phyloP scores from a whole-genome alignment of 2,329 filamentous ascomycete genomes.

The Daldinia eschscholtzii region DNA sequence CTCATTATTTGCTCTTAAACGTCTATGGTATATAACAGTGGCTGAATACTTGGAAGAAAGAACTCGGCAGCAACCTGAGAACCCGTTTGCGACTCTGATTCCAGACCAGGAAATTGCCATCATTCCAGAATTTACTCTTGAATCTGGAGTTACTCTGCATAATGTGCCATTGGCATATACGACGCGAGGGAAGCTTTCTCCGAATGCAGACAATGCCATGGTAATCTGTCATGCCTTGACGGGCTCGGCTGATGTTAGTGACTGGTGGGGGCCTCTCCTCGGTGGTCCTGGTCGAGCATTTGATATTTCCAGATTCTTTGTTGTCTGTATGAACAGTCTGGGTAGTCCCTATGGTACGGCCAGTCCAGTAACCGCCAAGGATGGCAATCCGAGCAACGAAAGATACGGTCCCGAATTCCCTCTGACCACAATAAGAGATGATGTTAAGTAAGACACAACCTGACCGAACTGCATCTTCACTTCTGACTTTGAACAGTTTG shows the following conservation, averaged over 20 bases:
- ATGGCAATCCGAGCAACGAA: constrained; percentile 79
- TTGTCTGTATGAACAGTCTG: constrained; percentile 87
- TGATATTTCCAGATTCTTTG: constrained; percentile 85
- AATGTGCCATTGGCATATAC: constrained; percentile 82
- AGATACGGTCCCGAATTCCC: constrained; percentile 96
- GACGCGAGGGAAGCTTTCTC: constrained; percentile 71
- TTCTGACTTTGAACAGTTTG: constrained; percentile 63
- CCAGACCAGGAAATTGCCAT: constrained; percentile 89
- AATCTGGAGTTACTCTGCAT: constrained; percentile 85
- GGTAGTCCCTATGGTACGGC: constrained; percentile 88
- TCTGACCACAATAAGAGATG: constrained; percentile 92
- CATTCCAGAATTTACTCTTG: constrained; percentile 89
- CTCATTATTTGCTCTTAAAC: constrained; percentile 4
- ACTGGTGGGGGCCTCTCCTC: constrained; percentile 90
- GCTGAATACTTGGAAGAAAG: constrained; percentile 77
- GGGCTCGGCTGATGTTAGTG: constrained; percentile 84
- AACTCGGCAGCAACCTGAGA: constrained; percentile 81
- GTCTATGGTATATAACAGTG: constrained; percentile 56
- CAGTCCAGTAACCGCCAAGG: constrained; percentile 89
- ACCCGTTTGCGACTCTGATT: constrained; percentile 88
- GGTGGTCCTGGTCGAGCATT: constrained; percentile 83
- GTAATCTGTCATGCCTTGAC: constrained; percentile 87
- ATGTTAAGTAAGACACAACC: constrained; percentile 79
- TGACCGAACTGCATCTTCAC: constrained; percentile 15
- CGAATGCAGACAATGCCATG: constrained; percentile 75